A percentile compares a stretch with the other conserved stretches of the same genome.
These are phyloP conservation scores for Scenedesmus sp. DNA, from an alignment of 163 green algal species.

Conservation along the genomic window DNA sequence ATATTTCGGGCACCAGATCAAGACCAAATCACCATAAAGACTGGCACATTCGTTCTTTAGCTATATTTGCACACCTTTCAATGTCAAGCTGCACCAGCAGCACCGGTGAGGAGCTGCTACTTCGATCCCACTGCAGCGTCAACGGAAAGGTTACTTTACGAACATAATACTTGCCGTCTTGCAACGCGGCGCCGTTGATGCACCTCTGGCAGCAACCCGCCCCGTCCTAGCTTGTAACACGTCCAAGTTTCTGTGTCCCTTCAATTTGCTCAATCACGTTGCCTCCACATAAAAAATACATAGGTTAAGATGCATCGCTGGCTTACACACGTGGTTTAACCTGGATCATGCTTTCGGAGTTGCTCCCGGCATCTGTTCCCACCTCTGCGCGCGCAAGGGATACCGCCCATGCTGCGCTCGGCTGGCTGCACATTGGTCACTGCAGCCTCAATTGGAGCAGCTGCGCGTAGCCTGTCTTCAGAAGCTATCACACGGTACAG, in stretches of 20 bases:
- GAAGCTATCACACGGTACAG: neutral
- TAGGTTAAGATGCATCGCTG: neutral
- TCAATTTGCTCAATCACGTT: neutral
- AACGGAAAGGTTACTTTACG: neutral
- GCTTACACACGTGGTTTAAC: neutral
- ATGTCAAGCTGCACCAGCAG: neutral
- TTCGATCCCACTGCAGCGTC: neutral
- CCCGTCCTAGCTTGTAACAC: slow-evolving; percentile 2
- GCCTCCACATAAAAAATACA: neutral
- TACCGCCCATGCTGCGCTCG: neutral
- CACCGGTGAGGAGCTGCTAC: neutral
- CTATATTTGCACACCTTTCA: neutral
- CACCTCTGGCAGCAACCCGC: neutral
- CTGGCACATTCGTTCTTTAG: neutral
- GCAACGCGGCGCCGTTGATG: neutral
- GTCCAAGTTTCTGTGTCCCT: neutral
- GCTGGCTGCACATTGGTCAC: neutral
- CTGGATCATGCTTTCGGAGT: neutral
- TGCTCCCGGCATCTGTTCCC: neutral
- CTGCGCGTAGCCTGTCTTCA: neutral
- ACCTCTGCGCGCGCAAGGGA: neutral
- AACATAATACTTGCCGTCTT: neutral
- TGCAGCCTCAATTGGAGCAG: neutral
- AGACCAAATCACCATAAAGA: neutral
- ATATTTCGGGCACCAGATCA: neutral